Evolutionary conservation across 306 rosid genomes (phyloP).

Genomic region (Trifolium dubium): DNA sequence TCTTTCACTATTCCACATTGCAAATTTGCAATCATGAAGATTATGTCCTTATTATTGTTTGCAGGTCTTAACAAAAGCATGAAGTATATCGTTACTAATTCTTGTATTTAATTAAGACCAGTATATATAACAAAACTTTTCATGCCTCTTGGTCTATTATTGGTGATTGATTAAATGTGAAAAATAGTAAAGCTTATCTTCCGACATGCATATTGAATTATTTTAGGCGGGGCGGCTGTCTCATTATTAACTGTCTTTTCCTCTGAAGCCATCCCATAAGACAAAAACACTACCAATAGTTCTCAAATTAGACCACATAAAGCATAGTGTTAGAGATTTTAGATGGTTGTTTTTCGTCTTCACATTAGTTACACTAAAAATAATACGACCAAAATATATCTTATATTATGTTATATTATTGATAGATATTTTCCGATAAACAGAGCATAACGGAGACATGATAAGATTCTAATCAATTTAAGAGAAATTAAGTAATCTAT

Average conservation of each 20-base stretch:
- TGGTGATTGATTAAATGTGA: background rate
- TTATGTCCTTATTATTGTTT: background rate
- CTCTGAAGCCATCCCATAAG: conserved; percentile 15
- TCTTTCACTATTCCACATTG: background rate
- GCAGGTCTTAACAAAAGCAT: background rate
- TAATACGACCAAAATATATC: too few relatives aligned
- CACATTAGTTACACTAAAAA: too few relatives aligned
- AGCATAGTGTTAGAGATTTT: too few relatives aligned
- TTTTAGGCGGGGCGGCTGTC: conserved; percentile 15
- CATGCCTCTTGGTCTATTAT: background rate
- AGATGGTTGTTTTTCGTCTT: too few relatives aligned
- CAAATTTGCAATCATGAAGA: conserved; percentile 31
- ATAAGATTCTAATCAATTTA: too few relatives aligned
- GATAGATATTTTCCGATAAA: too few relatives aligned
- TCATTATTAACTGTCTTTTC: conserved; percentile 14
- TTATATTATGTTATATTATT: too few relatives aligned
- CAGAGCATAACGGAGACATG: too few relatives aligned
- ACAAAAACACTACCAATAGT: background rate
- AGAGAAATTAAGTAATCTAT: too few relatives aligned
- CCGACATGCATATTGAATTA: conserved; percentile 7
- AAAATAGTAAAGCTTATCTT: background rate
- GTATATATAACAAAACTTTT: background rate
- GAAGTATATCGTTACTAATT: background rate
- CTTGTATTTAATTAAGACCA: background rate
- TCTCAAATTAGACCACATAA: background rate